These are phyloP conservation scores for Cucurbita maxima DNA, from an alignment of 306 rosid species.

Conservation along the genomic window DNA sequence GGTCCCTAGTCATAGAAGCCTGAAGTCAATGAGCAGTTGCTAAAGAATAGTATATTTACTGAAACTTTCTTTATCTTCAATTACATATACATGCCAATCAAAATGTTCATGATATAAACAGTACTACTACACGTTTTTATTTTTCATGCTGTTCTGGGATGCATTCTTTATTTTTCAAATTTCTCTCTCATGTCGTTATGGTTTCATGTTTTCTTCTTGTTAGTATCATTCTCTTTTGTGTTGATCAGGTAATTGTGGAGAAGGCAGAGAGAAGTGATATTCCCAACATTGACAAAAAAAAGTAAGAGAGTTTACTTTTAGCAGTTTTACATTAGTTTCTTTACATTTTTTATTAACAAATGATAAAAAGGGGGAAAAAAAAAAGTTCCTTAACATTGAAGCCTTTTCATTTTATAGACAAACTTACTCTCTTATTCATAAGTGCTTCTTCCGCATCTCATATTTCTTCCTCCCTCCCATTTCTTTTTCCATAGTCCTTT, in stretches of 20 bases:
- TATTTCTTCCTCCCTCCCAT: too few species aligned
- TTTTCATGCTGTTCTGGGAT: not conserved
- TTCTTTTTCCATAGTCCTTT: too few species aligned
- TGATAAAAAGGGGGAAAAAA: too few species aligned
- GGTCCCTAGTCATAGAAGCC: not conserved
- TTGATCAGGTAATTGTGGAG: constrained; percentile 12
- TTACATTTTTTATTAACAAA: too few species aligned
- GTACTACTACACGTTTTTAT: not conserved
- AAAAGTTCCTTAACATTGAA: too few species aligned
- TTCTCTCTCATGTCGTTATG: not conserved
- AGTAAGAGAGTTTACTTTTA: constrained; percentile 15
- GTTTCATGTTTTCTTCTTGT: not conserved
- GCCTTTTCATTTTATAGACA: too few species aligned
- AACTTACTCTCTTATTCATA: too few species aligned
- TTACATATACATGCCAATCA: not conserved
- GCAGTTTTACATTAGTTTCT: not conserved
- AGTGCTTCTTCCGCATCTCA: too few species aligned
- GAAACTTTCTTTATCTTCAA: not conserved
- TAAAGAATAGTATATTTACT: too few species aligned
- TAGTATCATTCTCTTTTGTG: not conserved
- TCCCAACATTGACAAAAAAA: constrained; percentile 39
- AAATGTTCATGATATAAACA: not conserved
- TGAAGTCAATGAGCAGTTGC: too few species aligned
- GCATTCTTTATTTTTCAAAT: not conserved
- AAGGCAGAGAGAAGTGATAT: constrained; percentile 28